Conservation (phyloP, 306 rosid species). For the Carpinus fangiana region DNA sequence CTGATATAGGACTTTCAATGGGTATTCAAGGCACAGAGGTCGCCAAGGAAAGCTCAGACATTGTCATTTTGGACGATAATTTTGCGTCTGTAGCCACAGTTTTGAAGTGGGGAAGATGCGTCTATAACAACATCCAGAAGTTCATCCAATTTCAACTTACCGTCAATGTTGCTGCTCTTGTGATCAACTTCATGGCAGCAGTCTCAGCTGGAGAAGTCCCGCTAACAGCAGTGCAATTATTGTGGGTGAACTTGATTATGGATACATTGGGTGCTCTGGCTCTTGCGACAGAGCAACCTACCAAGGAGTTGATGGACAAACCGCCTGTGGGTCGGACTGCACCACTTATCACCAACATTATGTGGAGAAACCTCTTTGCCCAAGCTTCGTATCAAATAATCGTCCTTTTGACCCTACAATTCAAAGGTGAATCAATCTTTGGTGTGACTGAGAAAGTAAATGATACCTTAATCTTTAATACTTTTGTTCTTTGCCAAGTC, state of each 20-base stretch:
- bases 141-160: constrained; percentile 13
- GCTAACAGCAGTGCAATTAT: neutral
- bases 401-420: neutral
- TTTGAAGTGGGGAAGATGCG: constrained; percentile 1
- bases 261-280: constrained; percentile 2
- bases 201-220: neutral
- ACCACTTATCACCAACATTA: neutral
- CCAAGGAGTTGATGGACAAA: neutral
- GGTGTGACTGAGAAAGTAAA: neutral
- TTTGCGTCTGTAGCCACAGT: constrained; percentile 1
- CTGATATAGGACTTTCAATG: constrained; percentile 6
- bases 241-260: constrained; percentile 17
- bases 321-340: neutral
- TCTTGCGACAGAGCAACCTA: neutral
- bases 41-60: constrained; percentile 3
- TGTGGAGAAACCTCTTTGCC: neutral
- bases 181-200: constrained; percentile 14
- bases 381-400: neutral
- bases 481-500: constrained; percentile 3
- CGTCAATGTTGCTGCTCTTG: neutral
- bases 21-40: constrained; percentile 8
- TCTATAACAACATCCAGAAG: neutral
- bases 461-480: neutral
- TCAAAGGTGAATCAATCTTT: neutral
- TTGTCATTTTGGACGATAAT: constrained; percentile 3